Percentiles rank a stretch among this genome's conserved stretches.
phyloP scores from a whole-genome alignment of 805 yeast genomes.

The Saturnispora galanensis region DNA sequence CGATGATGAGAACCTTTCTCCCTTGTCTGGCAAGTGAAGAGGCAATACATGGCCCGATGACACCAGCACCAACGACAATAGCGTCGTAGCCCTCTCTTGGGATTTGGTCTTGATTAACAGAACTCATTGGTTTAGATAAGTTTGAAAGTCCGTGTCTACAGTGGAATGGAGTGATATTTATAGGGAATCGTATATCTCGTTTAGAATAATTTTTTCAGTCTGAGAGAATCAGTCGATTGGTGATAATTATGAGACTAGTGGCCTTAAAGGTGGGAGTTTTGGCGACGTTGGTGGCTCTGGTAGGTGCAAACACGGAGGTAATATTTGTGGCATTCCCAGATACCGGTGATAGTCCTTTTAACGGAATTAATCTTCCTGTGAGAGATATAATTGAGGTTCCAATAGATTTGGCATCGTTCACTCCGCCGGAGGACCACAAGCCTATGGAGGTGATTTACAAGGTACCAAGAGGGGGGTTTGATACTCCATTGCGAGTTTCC shows the following conservation, averaged over 20 bases:
- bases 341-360: not conserved
- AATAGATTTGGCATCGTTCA: no score
- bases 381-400: no score
- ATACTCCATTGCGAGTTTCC: slow-evolving; percentile 10
- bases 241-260: no score
- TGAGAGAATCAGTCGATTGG: no score
- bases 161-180: not conserved
- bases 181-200: slow-evolving; percentile 4
- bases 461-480: no score
- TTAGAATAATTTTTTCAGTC: slow-evolving; percentile 2
- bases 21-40: slow-evolving; percentile 87
- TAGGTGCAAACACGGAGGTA: not conserved
- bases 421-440: no score
- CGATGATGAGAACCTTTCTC: slow-evolving; percentile 65
- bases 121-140: no score
- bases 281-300: not conserved
- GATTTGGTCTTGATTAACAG: not conserved
- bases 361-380: no score
- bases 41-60: slow-evolving; percentile 89
- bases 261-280: not conserved
- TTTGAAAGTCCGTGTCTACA: no score
- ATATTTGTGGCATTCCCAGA: not conserved
- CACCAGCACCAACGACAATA: slow-evolving; percentile 97
- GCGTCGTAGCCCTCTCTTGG: slow-evolving; percentile 48
- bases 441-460: not conserved